Evolutionary conservation across 2,329 filamentous ascomycete species (phyloP).

Genomic region (Neofusicoccum laricinum): DNA sequence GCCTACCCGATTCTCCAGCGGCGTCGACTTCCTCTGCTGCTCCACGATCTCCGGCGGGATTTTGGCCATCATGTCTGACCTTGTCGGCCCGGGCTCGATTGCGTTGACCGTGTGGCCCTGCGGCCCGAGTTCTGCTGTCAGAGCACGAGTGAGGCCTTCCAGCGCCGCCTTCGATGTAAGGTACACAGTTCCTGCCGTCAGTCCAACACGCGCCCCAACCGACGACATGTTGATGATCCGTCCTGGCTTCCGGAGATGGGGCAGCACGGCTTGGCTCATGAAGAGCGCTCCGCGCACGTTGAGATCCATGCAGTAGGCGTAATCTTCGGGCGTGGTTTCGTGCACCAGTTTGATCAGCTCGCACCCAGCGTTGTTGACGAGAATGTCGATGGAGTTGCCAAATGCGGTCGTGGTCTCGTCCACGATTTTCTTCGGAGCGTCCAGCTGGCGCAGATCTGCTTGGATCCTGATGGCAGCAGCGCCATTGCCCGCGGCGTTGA

Average conservation of each 20-base stretch:
- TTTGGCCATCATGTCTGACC: constrained; percentile 57
- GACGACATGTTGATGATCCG: constrained; percentile 61
- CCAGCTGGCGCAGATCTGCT: constrained; percentile 37
- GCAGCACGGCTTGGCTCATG: constrained; percentile 53
- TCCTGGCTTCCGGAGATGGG: constrained; percentile 46
- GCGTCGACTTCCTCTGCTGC: constrained; percentile 50
- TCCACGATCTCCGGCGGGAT: constrained; percentile 50
- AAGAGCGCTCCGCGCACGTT: constrained; percentile 57
- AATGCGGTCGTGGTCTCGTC: constrained; percentile 35
- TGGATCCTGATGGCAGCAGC: constrained; percentile 38
- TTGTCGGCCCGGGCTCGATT: constrained; percentile 58
- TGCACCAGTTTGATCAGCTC: constrained; percentile 24
- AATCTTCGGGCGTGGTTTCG: constrained; percentile 50
- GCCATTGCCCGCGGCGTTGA: constrained; percentile 33
- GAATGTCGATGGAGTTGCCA: constrained; percentile 41
- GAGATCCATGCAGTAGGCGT: constrained; percentile 53
- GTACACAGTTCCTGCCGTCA: constrained; percentile 50
- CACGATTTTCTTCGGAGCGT: constrained; percentile 37
- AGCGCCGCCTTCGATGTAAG: constrained; percentile 58
- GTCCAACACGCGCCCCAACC: constrained; percentile 50
- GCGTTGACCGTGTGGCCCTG: constrained; percentile 60
- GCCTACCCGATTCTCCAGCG: constrained; percentile 51
- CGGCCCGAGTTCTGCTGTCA: constrained; percentile 57
- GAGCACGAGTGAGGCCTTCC: constrained; percentile 58
- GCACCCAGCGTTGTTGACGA: constrained; percentile 43